Percentiles rank a stretch among this genome's conserved stretches.
phyloP scores from a whole-genome alignment of 192 early-diverging fungal species.

The Backusella psychrophila region DNA sequence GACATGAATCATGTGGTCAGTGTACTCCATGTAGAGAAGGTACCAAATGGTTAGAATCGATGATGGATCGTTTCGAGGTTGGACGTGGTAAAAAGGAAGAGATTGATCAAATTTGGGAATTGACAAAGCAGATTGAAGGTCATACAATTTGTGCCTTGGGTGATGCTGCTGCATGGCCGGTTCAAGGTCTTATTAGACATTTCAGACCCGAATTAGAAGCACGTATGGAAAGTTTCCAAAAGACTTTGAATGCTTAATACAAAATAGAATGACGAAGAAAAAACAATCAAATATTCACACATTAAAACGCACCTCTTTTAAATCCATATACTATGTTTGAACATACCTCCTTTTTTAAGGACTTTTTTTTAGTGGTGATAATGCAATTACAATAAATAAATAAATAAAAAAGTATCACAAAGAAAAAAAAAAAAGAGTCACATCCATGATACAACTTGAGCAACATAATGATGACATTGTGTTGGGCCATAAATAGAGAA shows the following conservation, averaged over 20 bases:
- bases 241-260: background rate
- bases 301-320: too few species aligned
- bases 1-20: constrained; percentile 98
- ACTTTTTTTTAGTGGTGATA: too few species aligned
- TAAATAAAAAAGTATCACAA: too few species aligned
- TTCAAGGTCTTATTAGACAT: constrained; percentile 83
- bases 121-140: constrained; percentile 97
- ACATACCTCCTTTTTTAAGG: too few species aligned
- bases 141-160: constrained; percentile 99
- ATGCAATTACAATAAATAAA: too few species aligned
- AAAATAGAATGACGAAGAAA: too few species aligned
- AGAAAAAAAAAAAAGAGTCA: too few species aligned
- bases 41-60: constrained; percentile 90
- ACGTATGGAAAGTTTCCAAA: constrained; percentile 48
- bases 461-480: too few species aligned
- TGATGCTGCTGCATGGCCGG: constrained; percentile 98
- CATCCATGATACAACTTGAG: too few species aligned
- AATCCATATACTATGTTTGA: too few species aligned
- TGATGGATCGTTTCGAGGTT: constrained; percentile 93
- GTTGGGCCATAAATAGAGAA: too few species aligned
- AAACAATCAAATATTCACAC: too few species aligned
- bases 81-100: constrained; percentile 81
- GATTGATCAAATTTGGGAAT: constrained; percentile 96
- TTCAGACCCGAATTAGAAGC: constrained; percentile 86
- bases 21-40: constrained; percentile 99